Evolutionary conservation across 2,329 filamentous ascomycete species (phyloP), one percentile per base, ranked within the genome.

Genomic region (Epichloe uncinata): DNA sequence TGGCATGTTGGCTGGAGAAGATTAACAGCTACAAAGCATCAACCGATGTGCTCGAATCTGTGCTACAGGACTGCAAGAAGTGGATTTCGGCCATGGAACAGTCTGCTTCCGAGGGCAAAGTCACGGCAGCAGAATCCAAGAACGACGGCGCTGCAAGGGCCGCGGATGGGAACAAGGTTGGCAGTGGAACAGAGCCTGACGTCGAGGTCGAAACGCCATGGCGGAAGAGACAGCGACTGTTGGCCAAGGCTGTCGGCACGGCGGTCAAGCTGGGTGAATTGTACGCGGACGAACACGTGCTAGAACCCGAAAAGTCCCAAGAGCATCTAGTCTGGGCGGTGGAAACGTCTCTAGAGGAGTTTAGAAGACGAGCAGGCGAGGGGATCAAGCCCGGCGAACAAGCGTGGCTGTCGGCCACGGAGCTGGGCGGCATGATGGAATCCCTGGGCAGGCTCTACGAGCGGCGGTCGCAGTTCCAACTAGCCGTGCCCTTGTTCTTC

Each of bases 201-300:
- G 20, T 22, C 8, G 48, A 49, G 22, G 57, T 56, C 2, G 77
- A 81, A 58, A 77, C 72, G 22, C 60, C 75, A 11, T 81, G 75
- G 67, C 70, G 68, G 15, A 77, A 77, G 57, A 69, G 85, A 38
- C 83, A 80, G 40, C 79, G 81, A 46, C 69, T 94, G 5, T 69
- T 95, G 50, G 81, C 78, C 54, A 90, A 85, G 63, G 77, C 82
- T 3, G 78, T 95, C 37, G 81, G 80, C 18, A 82, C 91, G 37
- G 81, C 81, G 57, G 80, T 93, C 50, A 95, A 95, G 69, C 74
- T 97, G 6, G 90, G 85, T 34, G 84, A 90, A 58, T 70, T 96
- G 8, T 95, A 95, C 65, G 75, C 82, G 4, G 81, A 84, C 52
- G 79, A 86, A 49, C 82, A 89, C 61, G 78, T 95, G 12, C 75